phyloP scores from a whole-genome alignment of 2,329 filamentous ascomycete genomes.

The Ophiostoma ulmi region DNA sequence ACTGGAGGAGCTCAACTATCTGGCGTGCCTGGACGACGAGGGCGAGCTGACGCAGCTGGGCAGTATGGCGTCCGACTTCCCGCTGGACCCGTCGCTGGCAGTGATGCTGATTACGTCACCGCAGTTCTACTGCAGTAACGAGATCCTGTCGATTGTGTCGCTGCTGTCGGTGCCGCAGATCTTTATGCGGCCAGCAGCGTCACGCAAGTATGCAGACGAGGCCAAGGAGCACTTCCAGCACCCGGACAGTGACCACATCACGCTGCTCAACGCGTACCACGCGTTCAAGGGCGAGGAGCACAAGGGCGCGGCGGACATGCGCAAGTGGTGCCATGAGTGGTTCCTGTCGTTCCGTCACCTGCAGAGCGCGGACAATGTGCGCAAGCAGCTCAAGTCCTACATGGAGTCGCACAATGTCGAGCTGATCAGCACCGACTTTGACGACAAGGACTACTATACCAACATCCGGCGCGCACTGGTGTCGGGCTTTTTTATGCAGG shows the following conservation, averaged over 20 bases:
- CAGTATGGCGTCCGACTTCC: slow-evolving; percentile 86
- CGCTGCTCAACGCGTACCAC: slow-evolving; percentile 95
- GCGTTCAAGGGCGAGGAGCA: slow-evolving; percentile 77
- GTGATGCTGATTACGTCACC: slow-evolving; percentile 98
- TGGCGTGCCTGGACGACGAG: slow-evolving; percentile 93
- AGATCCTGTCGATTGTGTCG: slow-evolving; percentile 91
- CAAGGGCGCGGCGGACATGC: slow-evolving; percentile 60
- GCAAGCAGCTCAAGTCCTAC: slow-evolving; percentile 83
- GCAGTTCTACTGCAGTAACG: slow-evolving; percentile 98
- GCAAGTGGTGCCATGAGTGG: slow-evolving; percentile 95
- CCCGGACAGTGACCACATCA: slow-evolving; percentile 89
- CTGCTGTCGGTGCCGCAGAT: slow-evolving; percentile 92
- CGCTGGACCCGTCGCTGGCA: slow-evolving; percentile 85
- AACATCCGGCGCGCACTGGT: slow-evolving; percentile 93
- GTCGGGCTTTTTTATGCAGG: slow-evolving; percentile 98
- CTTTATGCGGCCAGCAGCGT: slow-evolving; percentile 79
- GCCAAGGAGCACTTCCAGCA: slow-evolving; percentile 96
- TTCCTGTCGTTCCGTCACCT: slow-evolving; percentile 87
- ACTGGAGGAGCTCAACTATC: slow-evolving; percentile 93
- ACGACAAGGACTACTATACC: slow-evolving; percentile 95
- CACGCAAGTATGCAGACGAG: slow-evolving; percentile 87
- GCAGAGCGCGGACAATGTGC: slow-evolving; percentile 89
- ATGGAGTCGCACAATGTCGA: slow-evolving; percentile 91
- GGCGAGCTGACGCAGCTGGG: slow-evolving; percentile 86
- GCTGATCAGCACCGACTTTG: slow-evolving; percentile 81